Evolutionary conservation across 495 filamentous ascomycete species (phyloP).

Genomic region (Pseudomonodictys pantanalensis): DNA sequence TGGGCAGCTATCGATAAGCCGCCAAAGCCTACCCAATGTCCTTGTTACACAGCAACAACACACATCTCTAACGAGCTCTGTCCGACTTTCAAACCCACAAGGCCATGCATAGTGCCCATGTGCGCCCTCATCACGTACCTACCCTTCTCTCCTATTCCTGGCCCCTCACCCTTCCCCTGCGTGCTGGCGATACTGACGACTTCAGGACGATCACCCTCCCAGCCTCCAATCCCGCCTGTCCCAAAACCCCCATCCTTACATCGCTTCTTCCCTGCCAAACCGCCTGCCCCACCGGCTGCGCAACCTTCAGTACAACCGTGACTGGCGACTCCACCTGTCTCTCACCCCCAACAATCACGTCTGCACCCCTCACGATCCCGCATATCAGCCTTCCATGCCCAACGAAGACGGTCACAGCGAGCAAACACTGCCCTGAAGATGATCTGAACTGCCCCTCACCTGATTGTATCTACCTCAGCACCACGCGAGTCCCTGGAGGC

Average conservation of each 20-base stretch:
- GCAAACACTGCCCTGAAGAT: slow-evolving; percentile 14
- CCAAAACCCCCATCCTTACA: slow-evolving; percentile 10
- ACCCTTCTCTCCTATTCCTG: neutral
- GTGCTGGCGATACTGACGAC: too few species aligned
- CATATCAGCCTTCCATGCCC: neutral
- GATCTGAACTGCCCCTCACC: neutral
- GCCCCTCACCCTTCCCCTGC: neutral
- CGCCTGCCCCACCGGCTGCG: slow-evolving; percentile 4
- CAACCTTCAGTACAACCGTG: neutral
- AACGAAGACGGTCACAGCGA: neutral
- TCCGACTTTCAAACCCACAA: neutral
- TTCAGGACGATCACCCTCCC: slow-evolving; percentile 13
- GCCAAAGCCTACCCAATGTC: neutral
- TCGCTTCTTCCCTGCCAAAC: slow-evolving; percentile 9
- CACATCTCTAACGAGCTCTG: neutral
- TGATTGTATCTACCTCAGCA: slow-evolving; percentile 13
- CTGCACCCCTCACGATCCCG: neutral
- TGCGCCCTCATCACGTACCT: neutral
- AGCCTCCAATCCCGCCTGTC: slow-evolving; percentile 7
- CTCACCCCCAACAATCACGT: neutral
- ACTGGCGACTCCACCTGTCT: neutral
- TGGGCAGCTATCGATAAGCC: neutral
- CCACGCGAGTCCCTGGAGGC: neutral
- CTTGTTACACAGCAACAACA: slow-evolving; percentile 16
- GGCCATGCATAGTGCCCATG: slow-evolving; percentile 9